Conservation (phyloP, 331 rosid species). For the Rhamnella rubrinervis region DNA sequence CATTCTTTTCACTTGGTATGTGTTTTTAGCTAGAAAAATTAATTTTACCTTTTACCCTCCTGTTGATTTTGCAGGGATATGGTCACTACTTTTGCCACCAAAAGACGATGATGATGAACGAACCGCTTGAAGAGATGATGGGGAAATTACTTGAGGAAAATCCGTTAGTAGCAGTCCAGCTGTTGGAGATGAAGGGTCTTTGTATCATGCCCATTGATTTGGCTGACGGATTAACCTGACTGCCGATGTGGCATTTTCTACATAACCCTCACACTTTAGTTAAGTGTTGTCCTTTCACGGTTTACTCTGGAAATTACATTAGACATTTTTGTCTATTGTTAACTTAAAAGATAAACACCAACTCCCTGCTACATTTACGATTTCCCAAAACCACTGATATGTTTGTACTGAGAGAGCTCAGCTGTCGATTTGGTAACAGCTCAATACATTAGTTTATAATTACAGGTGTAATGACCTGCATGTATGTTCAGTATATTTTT, state of each 20-base stretch:
- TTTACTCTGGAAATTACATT: not conserved
- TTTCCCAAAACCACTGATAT: too few relatives aligned
- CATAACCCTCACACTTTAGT: not conserved
- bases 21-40: not conserved
- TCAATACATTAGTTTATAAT: too few relatives aligned
- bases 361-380: too few relatives aligned
- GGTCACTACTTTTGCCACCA: conserved; percentile 69
- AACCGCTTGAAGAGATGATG: conserved; percentile 89
- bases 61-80: conserved; percentile 54
- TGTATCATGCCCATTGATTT: conserved; percentile 56
- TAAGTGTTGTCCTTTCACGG: conserved; percentile 7
- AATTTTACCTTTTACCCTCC: not conserved
- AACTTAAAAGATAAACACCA: too few relatives aligned
- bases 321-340: not conserved
- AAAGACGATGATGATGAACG: conserved; percentile 55
- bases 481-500: too few relatives aligned
- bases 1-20: not conserved
- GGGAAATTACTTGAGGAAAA: conserved; percentile 76
- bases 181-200: conserved; percentile 73
- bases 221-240: conserved; percentile 41
- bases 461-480: too few relatives aligned
- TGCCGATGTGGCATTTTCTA: not conserved
- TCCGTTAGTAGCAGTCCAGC: conserved; percentile 55
- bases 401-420: too few relatives aligned
- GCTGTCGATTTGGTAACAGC: too few relatives aligned